phyloP scores from a whole-genome alignment of 208 protist species.

The Endotrypanum monterogeii region DNA sequence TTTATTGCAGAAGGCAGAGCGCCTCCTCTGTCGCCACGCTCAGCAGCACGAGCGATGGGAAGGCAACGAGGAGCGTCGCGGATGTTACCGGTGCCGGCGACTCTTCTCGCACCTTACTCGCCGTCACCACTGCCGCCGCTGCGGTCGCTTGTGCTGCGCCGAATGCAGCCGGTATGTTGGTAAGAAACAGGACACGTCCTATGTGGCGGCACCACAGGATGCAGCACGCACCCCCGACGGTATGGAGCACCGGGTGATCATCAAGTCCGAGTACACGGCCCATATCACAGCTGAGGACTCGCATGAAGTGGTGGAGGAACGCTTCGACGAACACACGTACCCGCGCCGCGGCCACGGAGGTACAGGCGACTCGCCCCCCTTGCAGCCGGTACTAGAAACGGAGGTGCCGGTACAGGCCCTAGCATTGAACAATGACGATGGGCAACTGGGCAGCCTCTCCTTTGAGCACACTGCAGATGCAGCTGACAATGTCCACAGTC shows the following conservation, averaged over 20 bases:
- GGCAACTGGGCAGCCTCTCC: conserved; percentile 2
- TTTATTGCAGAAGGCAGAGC: conserved; percentile 37
- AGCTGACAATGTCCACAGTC: not conserved
- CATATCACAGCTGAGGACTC: conserved; percentile 40
- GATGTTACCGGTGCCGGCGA: conserved; percentile 51
- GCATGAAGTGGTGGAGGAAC: conserved; percentile 28
- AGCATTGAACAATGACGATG: conserved; percentile 2
- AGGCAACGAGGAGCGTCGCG: conserved; percentile 41
- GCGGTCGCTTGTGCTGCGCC: conserved; percentile 62
- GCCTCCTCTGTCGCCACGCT: conserved; percentile 36
- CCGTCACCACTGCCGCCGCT: conserved; percentile 76
- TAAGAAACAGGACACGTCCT: conserved; percentile 50
- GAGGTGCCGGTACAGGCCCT: conserved; percentile 1
- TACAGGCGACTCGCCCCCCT: not conserved
- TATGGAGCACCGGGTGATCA: conserved; percentile 28
- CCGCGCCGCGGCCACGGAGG: conserved; percentile 9
- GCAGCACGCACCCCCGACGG: not conserved
- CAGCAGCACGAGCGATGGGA: conserved; percentile 49
- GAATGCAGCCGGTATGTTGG: conserved; percentile 61
- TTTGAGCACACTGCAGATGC: not conserved
- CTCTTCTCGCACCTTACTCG: conserved; percentile 48
- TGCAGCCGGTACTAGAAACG: not conserved
- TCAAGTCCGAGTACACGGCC: conserved; percentile 44
- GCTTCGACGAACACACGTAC: conserved; percentile 53
- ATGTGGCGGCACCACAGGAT: conserved; percentile 13